Evolutionary conservation across 345 rosid genomes (phyloP), one percentile per base, ranked within the genome.

Genomic region (Raphanus sativus): DNA sequence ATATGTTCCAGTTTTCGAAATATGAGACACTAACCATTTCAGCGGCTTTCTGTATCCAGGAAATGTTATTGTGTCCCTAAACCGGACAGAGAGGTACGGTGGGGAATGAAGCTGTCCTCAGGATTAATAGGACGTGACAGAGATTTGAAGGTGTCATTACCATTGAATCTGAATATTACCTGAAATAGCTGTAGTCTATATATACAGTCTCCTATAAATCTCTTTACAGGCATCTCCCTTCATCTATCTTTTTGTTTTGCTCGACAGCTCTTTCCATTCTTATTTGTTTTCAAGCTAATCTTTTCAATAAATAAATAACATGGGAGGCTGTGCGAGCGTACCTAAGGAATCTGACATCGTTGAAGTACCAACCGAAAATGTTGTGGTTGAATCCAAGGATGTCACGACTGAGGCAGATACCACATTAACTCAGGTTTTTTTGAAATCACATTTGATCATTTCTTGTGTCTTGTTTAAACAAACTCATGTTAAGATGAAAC

Each of bases 321-420:
- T 78, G 77, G 81, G 81, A 73, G 81, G 65, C 59, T 78, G 77
- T 73, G 81, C 81, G 63, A 78, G 81, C 77, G 36, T 17, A 78
- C 77, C 77, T 50, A 78, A 78, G 73, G 83, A 75, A 76, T 80
- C 73, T 75, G 77, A 80, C 76, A 75, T 80, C 68, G 76, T 55
- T 8, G 73, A 62, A 63, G 54, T 24, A 63, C 75, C 79, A 1
- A 60, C 67, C 4, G 69, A 80, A 6, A 75, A 74, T 32, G 83
- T 2, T 64, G 75, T 65, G 40, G 76, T 64, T 15, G 75, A 65
- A 58, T 64, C 83, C 73, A 75, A 70, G 50, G 4, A 58, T 70
- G 76, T 42, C 36, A 28, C 70, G 25, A 54, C 73, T 45, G 68
- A 70, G 60, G 34, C 65, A 26, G 75, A 77, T 55, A 13, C 71